Conservation (phyloP, 768 basidiomycete genomes). For the Tylopilus subfusipes region DNA sequence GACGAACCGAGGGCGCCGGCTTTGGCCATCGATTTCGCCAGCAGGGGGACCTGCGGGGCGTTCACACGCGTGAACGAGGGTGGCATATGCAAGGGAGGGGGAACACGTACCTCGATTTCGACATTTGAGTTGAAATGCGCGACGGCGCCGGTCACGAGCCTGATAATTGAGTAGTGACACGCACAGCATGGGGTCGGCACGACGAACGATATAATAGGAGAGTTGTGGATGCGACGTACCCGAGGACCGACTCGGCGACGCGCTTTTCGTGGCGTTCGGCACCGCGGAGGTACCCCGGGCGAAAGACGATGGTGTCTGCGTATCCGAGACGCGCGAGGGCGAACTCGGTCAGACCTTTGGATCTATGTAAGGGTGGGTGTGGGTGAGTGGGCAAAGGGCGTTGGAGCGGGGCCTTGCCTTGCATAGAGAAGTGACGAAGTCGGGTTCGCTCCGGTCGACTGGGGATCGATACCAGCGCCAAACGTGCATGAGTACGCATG, state of each 20-base stretch:
- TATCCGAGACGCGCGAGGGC: conserved; percentile 67
- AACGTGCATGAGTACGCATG: neutral
- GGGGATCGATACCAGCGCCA: no score
- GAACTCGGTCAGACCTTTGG: conserved; percentile 73
- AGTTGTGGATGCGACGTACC: conserved; percentile 33
- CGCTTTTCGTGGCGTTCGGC: conserved; percentile 43
- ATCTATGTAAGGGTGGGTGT: conserved; percentile 42
- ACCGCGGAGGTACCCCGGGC: conserved; percentile 54
- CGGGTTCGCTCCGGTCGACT: conserved; percentile 50
- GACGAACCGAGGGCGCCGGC: conserved; percentile 56
- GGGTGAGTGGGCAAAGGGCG: neutral
- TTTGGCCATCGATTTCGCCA: conserved; percentile 51
- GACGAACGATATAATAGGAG: no score
- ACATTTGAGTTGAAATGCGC: conserved; percentile 37
- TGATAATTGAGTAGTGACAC: no score
- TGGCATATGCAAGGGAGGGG: no score
- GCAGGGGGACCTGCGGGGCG: conserved; percentile 40
- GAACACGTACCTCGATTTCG: conserved; percentile 43
- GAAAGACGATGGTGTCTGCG: conserved; percentile 64
- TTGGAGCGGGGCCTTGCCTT: conserved; percentile 31
- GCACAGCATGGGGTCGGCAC: neutral
- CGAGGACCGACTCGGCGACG: conserved; percentile 38
- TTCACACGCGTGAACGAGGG: neutral
- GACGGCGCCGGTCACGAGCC: conserved; percentile 35
- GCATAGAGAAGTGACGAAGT: conserved; percentile 51